Base-by-base conservation (phyloP, 768 basidiomycete genomes). In the Macrolepiota dolichaula region DNA sequence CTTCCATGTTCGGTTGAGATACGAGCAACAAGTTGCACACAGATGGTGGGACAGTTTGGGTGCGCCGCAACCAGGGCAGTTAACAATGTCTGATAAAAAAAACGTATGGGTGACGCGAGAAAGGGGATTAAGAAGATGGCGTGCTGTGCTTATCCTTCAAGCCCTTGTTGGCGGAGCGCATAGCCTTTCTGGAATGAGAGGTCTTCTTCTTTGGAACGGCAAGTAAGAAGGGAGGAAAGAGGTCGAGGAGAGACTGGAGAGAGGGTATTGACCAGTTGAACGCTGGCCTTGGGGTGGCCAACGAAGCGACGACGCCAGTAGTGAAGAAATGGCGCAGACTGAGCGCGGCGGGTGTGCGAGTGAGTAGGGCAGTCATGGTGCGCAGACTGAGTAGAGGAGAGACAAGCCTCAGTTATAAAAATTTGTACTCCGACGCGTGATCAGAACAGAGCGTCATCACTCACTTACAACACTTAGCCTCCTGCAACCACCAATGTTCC, bases 171-270 rank as follows among this genome's bases (percentile, higher is more conserved):
- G 95, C 90, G 64, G 86, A 87, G 44, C 96, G 83, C 94, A 96
- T 96, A n/a, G 89, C 83, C 74, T 98, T 98, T 55, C 92, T 82
- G 22, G 93, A 94, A 75, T 98, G 95, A 0, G 95, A 94, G 11
- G 87, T 83, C 76, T 96, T 96, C 72, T 89, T 90, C 77, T 98
- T 98, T 25, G 96, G 96, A 1, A 96, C 96, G 25, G 95, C 94
- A 46, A 94, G 84, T 19, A 98, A 77, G 72, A 96, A 86, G 0
- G 94, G 82, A 12, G 96, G 96, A 63, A 98, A 82, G 47, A 97
- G 83, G 64, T 96, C 92, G 42, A 80, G 73, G 29, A 82, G 66
- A 15, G 80, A 79, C 49, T 74, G 73, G 19, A 79, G 66, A 9
- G 78, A 73, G 15, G 79, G 79, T 51, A 77, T 66, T 59, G 74